Evolutionary conservation across 2,329 filamentous ascomycete species (phyloP).

Genomic region (Exophiala bonariae): DNA sequence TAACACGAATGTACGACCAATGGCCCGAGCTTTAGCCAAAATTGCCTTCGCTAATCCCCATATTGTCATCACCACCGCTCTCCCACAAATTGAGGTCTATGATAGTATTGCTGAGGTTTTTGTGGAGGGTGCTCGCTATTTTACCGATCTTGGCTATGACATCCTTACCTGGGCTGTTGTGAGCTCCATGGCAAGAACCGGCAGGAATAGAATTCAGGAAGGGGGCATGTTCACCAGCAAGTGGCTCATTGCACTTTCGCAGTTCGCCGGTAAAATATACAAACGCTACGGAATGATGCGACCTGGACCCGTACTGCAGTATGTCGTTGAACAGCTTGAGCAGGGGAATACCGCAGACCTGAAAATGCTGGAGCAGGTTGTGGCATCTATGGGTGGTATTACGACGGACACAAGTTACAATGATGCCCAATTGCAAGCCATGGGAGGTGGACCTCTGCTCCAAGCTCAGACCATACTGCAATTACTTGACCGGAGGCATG

Average conservation of each 20-base stretch:
- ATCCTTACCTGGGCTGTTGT: constrained; percentile 90
- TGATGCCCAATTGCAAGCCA: constrained; percentile 80
- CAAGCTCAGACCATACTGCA: constrained; percentile 78
- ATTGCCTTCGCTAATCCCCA: constrained; percentile 89
- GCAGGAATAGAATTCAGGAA: constrained; percentile 59
- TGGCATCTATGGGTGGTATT: constrained; percentile 91
- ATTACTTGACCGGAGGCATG: constrained; percentile 78
- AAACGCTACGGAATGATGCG: constrained; percentile 82
- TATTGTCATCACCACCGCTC: constrained; percentile 83
- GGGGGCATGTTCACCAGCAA: constrained; percentile 77
- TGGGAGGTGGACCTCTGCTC: constrained; percentile 81
- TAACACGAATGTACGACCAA: constrained; percentile 79
- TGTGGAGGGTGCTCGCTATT: constrained; percentile 91
- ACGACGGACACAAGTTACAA: constrained; percentile 84
- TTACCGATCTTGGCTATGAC: constrained; percentile 89
- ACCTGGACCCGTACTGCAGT: constrained; percentile 80
- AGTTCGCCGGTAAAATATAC: constrained; percentile 90
- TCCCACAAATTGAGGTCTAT: constrained; percentile 90
- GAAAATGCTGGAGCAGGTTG: constrained; percentile 85
- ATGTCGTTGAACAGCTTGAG: constrained; percentile 81
- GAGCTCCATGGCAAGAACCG: constrained; percentile 63
- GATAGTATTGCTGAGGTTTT: constrained; percentile 93
- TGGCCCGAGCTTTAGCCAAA: constrained; percentile 87
- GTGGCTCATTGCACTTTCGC: constrained; percentile 86
- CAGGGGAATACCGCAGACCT: constrained; percentile 85